Evolutionary conservation across 768 basidiomycete species (phyloP), one percentile per base, ranked within the genome.

Genomic region (Cytidiella melzeri): DNA sequence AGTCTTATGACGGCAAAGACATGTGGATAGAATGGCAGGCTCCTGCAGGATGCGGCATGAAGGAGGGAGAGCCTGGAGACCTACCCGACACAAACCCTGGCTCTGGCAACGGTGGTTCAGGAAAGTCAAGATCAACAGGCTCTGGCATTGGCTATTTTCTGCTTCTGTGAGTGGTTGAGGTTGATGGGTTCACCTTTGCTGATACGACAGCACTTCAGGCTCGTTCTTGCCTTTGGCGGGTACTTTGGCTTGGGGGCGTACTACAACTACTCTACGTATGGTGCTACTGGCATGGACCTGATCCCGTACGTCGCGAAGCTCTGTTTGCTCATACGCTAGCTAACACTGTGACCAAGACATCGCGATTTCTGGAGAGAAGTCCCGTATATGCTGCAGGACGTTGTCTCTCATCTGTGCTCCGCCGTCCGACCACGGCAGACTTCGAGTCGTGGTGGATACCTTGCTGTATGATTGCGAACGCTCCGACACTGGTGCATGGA

Each of bases 291-390:
- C 12, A 69, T 73, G 63, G 91, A 93, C 65, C 73, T 92, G 47
- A 81, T 92, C 63, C 90, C 89, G 87, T 90, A 63, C 63, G 88
- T 76, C 20, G 27, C 45, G n/a, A 26, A 42, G 10, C 51, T 19
- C 13, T 42, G 46, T 47, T 38, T 11, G 47, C 57, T 43, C 56
- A 38, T 23, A 25, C 47, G 21, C 25, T 45, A 23, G 13, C 45
- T 47, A 46, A 37, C 38, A 37, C 42, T 53, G 12, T 5, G 27
- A 13, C 24, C 12, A 55, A 92, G 88, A 51, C 89, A 92, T 66
- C 86, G 89, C 43, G 87, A 91, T 61, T 92, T 92, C 66, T 92
- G 89, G 89, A 72, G 81, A 63, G 90, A 92, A 66, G 87, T 92
- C 2, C 90, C 90, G 3, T 90, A 88, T 56, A 86, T 92, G 80